Evolutionary conservation across 352 stramenopile species (phyloP), one percentile per base, ranked within the genome.

Genomic region (Phytophthora crassamura): DNA sequence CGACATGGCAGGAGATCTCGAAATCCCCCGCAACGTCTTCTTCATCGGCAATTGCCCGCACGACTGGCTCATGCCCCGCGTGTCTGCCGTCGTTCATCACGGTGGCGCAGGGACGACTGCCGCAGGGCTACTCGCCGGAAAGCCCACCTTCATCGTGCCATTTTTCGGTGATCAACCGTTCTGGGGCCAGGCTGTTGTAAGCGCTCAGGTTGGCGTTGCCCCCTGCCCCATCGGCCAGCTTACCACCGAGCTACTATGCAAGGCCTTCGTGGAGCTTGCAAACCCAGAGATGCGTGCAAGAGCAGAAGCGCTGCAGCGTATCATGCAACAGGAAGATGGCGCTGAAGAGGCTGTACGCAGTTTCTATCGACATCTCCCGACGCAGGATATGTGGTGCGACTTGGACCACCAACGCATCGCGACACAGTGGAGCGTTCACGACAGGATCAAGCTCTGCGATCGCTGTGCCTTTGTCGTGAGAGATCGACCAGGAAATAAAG

Each of bases 151-250:
- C 57, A 89, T 98, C 20, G 93, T 94, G 63, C 94, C 94, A 28
- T 98, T 98, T 62, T 98, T 98, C 69, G 91, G 89, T 18, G 94
- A 98, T 64, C 94, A 98, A 71, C 87, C 80, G 16, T 98, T 98
- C 68, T 98, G 94, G 94, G 92, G 90, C 2, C 82, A 92, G 20
- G 91, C 94, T 6, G 86, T 97, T 0, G 74, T 88, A 16, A 83
- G 70, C 2, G 77, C 82, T 20, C 84, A 78, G 12, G 90, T 96
- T 0, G 94, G 94, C 16, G 87, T 94, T 0, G 59, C 80, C 32
- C 90, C 92, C 1, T 94, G 90, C 46, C 83, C 88, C 7, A 90
- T 98, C 30, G 58, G 47, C 8, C 67, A 92, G 35, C 65, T 98
- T 18, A 97, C 86, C 1, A 73, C 72, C 1, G 85, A 96, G 34